Percentiles rank a stretch among this genome's conserved stretches.
phyloP scores from a whole-genome alignment of 2,329 filamentous ascomycete genomes.

The Apiospora arundinis region DNA sequence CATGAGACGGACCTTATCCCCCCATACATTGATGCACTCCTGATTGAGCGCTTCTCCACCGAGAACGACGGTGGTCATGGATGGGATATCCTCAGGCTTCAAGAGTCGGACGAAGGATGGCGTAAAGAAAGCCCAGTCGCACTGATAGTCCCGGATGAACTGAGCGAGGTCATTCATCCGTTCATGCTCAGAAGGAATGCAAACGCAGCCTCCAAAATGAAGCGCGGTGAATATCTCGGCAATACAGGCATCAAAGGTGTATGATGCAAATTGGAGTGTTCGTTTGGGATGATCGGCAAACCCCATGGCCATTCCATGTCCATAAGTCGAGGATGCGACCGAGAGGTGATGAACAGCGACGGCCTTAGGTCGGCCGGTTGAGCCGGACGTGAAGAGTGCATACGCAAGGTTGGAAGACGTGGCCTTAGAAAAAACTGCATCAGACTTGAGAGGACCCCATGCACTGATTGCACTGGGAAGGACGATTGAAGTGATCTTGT shows the following conservation, averaged over 20 bases:
- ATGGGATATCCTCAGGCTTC: slow-evolving; percentile 13
- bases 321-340: not conserved
- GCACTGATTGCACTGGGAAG: not conserved
- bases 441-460: not conserved
- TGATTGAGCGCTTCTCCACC: slow-evolving; percentile 13
- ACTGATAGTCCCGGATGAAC: not conserved
- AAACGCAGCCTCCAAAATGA: slow-evolving; percentile 8
- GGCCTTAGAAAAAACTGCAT: not conserved
- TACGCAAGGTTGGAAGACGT: slow-evolving; percentile 1
- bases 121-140: slow-evolving; percentile 19
- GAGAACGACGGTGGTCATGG: not conserved
- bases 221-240: slow-evolving; percentile 20
- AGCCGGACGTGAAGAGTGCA: slow-evolving; percentile 20
- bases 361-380: slow-evolving; percentile 10
- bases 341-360: slow-evolving; percentile 8
- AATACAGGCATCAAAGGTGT: slow-evolving; percentile 15
- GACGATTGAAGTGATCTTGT: not conserved
- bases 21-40: slow-evolving; percentile 13
- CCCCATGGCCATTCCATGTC: slow-evolving; percentile 31
- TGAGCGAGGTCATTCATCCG: slow-evolving; percentile 17
- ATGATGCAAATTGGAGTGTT: slow-evolving; percentile 14
- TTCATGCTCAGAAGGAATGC: slow-evolving; percentile 11
- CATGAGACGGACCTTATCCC: not conserved
- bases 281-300: slow-evolving; percentile 35
- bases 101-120: slow-evolving; percentile 2